Evolutionary conservation across 2,329 filamentous ascomycete genomes (phyloP).

Genomic region (Clonostachys solani): DNA sequence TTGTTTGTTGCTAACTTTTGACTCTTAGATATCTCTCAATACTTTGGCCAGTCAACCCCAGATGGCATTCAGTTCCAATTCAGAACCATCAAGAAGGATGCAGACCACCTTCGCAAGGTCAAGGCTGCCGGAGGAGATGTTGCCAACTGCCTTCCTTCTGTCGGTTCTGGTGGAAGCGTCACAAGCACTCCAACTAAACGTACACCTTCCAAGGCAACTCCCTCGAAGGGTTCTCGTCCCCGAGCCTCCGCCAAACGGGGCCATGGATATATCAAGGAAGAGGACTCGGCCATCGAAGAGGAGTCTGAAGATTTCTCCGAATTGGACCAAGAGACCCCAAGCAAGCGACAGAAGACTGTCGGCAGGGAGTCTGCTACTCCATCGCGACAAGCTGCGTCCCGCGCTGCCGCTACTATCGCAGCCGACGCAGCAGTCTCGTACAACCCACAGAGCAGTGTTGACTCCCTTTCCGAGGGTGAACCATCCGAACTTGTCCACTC

Average conservation of each 20-base stretch:
- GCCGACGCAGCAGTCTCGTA: background rate
- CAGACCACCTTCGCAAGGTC: conserved; percentile 38
- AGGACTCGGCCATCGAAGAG: background rate
- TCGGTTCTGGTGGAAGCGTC: conserved; percentile 14
- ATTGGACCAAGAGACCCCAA: background rate
- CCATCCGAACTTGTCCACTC: background rate
- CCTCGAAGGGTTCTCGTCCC: background rate
- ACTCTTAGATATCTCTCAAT: conserved; percentile 49
- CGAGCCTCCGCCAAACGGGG: conserved; percentile 3
- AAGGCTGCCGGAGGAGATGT: conserved; percentile 41
- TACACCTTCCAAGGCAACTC: conserved; percentile 7
- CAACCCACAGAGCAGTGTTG: background rate
- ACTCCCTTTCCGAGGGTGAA: conserved; percentile 1
- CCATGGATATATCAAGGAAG: background rate
- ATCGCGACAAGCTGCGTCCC: background rate
- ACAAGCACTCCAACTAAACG: conserved; percentile 5
- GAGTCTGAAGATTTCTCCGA: conserved; percentile 1
- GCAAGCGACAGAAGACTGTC: background rate
- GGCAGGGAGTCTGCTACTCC: too few relatives aligned
- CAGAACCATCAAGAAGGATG: conserved; percentile 48
- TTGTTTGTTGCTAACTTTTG: background rate
- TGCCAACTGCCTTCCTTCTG: conserved; percentile 26
- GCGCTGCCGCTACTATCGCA: conserved; percentile 1
- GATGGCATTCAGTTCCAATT: conserved; percentile 60
- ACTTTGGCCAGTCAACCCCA: conserved; percentile 54